Base-by-base conservation (phyloP, 2,329 filamentous ascomycete species). In the Zymoseptoria ardabiliae region DNA sequence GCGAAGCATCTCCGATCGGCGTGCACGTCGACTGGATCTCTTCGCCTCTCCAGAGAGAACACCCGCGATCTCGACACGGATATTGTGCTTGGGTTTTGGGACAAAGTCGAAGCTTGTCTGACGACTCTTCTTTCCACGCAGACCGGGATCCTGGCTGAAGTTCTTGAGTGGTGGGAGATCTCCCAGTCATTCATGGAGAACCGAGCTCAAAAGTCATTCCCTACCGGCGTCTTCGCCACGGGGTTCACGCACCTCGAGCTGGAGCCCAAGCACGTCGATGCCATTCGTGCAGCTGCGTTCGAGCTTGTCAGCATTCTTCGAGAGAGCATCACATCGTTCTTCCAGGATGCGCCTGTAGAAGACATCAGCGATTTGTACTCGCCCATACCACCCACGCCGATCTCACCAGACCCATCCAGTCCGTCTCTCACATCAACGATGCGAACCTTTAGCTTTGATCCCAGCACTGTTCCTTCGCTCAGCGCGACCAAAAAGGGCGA, bases 151-250 rank as follows among this genome's bases (percentile, higher is more conserved):
- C 78, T 99, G 5, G 91, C 91, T 0, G 94, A 99, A 72, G 83
- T 97, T 1, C 76, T 96, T 19, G 91, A 96, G 64, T 97, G 96
- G 73, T 97, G 93, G 91, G 90, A 96, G 65, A 94, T 87, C 13
- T 87, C 92, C 0, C 87, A 95, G 68, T 89, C 89, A 0, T 99
- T 99, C 72, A 88, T 97, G 60, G 86, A 91, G 52, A 93, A 92
- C 19, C 90, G 84, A 64, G 88, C 89, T 23, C 93, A 97, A 72
- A 85, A 84, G 63, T 84, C 83, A 13, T 78, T 99, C 57, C 93
- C 94, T 0, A 68, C 65, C 11, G 69, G 68, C 8, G 71, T 73
- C 23, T 71, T 73, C 55, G 65, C 67, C 9, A 80, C 83, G 49
- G 89, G 91, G 69, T 66, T 56, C 64, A 89, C 93, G 61, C 91